These are phyloP conservation scores for Chenopodium formosanum DNA, from an alignment of 148 eudicot genomes.

Conservation along the genomic window DNA sequence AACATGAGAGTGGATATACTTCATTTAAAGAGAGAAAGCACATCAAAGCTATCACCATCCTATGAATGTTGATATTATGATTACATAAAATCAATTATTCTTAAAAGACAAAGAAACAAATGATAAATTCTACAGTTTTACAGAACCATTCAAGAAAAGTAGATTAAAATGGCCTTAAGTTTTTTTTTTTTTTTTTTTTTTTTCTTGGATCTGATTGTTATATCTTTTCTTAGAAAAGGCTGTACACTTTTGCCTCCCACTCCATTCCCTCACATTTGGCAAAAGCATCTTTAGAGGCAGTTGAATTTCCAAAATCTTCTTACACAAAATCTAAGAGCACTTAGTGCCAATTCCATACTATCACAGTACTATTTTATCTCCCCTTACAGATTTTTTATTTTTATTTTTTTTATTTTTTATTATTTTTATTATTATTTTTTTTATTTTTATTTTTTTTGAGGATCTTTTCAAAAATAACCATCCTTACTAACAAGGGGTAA, in stretches of 20 bases:
- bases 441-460: too few relatives aligned
- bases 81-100: not conserved
- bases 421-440: too few relatives aligned
- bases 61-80: not conserved
- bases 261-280: not conserved
- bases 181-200: too few relatives aligned
- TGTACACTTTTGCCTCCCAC: too few relatives aligned
- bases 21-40: not conserved
- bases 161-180: too few relatives aligned
- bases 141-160: too few relatives aligned
- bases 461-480: not conserved
- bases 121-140: not conserved
- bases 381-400: not conserved
- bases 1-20: slow-evolving; percentile 39
- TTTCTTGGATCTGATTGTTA: too few relatives aligned
- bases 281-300: not conserved
- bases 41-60: not conserved
- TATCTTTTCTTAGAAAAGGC: too few relatives aligned
- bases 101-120: not conserved
- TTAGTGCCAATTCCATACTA: not conserved
- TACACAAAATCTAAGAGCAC: not conserved
- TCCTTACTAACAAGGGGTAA: too few relatives aligned
- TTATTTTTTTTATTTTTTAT: too few relatives aligned
- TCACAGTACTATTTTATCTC: not conserved
- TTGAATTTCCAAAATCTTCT: not conserved